Conservation (phyloP, 2,329 filamentous ascomycete species). For the Fusarium concolor region DNA sequence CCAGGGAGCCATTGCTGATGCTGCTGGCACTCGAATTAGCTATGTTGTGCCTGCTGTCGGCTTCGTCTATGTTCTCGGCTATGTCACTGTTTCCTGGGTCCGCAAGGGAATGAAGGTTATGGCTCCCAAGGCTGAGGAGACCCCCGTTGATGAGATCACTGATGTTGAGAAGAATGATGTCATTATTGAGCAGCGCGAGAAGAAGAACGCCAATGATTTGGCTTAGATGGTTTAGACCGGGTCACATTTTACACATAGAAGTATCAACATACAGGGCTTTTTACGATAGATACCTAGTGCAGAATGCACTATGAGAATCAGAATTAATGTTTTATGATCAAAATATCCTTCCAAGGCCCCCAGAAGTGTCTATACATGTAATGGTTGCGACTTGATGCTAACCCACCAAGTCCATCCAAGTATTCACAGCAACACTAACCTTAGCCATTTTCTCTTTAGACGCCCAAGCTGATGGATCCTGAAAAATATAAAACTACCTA, state of each 20-base stretch:
- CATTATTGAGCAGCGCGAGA: conserved; percentile 37
- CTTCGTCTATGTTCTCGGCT: conserved; percentile 43
- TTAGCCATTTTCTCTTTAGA: too few relatives aligned
- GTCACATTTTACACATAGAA: conserved; percentile 6
- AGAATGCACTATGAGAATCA: conserved; percentile 2
- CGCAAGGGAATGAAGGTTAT: conserved; percentile 32
- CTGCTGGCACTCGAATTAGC: conserved; percentile 39
- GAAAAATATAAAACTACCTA: too few relatives aligned
- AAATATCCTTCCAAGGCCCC: background rate
- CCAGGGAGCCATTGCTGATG: conserved; percentile 39
- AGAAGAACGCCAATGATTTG: conserved; percentile 30
- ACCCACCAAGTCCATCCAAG: background rate
- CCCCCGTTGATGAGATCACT: background rate
- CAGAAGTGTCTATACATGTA: background rate
- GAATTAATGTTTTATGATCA: conserved; percentile 30
- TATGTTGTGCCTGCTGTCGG: conserved; percentile 41
- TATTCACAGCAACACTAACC: too few relatives aligned
- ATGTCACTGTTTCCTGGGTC: conserved; percentile 36
- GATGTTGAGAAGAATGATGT: conserved; percentile 25
- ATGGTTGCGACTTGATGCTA: background rate
- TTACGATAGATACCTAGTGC: conserved; percentile 10
- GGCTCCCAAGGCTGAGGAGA: conserved; percentile 17
- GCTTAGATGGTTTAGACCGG: conserved; percentile 9
- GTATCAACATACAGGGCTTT: background rate
- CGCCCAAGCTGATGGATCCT: too few relatives aligned